Conservation (phyloP, 495 filamentous ascomycete genomes). For the Lichenothelia convexa region DNA sequence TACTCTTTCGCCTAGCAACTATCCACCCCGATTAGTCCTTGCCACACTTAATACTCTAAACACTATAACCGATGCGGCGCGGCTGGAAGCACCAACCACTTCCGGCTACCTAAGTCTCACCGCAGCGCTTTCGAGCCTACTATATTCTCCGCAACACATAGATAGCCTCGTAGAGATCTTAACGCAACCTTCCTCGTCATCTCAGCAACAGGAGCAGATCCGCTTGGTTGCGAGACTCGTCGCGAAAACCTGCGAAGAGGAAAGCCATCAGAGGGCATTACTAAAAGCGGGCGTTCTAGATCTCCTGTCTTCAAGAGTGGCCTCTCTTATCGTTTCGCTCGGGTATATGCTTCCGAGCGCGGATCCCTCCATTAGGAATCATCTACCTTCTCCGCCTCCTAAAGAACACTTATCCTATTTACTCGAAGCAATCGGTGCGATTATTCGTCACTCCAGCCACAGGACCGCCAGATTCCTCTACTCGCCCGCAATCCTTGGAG, state of each 20-base stretch:
- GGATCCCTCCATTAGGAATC: conserved; percentile 24
- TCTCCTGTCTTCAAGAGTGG: conserved; percentile 57
- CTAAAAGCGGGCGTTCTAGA: conserved; percentile 61
- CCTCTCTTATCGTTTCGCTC: conserved; percentile 48
- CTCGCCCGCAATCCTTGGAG: conserved; percentile 48
- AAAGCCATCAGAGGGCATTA: conserved; percentile 47
- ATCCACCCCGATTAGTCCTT: conserved; percentile 44
- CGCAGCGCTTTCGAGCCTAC: neutral
- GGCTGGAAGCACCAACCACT: neutral
- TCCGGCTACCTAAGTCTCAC: neutral
- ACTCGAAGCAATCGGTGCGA: conserved; percentile 62
- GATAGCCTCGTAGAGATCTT: conserved; percentile 43
- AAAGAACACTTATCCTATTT: conserved; percentile 46
- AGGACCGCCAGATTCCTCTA: conserved; percentile 61
- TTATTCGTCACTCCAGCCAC: conserved; percentile 63
- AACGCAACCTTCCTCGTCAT: conserved; percentile 31
- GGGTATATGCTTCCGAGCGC: conserved; percentile 44
- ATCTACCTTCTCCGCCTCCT: conserved; percentile 37
- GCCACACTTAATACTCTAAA: conserved; percentile 58
- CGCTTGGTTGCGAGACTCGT: conserved; percentile 50
- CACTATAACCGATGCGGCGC: conserved; percentile 44
- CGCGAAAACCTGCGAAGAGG: conserved; percentile 45
- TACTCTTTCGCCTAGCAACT: conserved; percentile 44
- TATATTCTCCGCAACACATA: conserved; percentile 25
- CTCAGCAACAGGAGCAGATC: conserved; percentile 44